Base-by-base conservation (phyloP, 2,329 filamentous ascomycete species). In the Monosporascus sp. region DNA sequence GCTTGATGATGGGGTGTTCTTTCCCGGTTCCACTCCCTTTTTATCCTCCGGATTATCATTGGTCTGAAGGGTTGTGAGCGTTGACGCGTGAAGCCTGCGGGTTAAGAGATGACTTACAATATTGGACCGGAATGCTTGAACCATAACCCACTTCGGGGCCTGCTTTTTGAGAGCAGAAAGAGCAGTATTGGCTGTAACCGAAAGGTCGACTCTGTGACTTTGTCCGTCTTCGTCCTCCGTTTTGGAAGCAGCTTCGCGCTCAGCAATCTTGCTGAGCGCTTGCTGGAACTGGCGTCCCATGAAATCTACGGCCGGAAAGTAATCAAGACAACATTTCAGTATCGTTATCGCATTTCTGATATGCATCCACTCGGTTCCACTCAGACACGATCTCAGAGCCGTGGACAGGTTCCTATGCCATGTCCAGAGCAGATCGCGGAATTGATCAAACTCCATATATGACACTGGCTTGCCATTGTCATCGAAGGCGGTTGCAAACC, bases 271-370 rank as follows among this genome's bases (percentile, higher is more conserved):
- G 59, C 85, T 82, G 20, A 89, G 77, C 60, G 88, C 79, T 37
- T 80, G 75, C 35, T 81, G 78, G 56, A 87, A 84, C 60, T 82
- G 80, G 40, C 76, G 78, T 37, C 90, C 94, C 79, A 96, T 93
- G 69, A 91, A 94, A 65, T 96, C 91, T 54, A 97, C 84, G 17
- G 86, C 87, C 4, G 94, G 95, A 78, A 96, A 99, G 63, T 85
- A 81, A 49, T 91, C 85, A 24, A 90, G 81, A 48, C 96, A 79
- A 11, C 84, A 81, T 67, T 94, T 95, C 55, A 99, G 78, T 4
- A 97, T 80, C 54, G 88, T 94, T 60, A 97, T 95, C 45, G 91
- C 91, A 68, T 99, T 99, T 52, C 93, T 86, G 67, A 97, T 96
- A 69, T 97, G 92, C 88, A 97, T 97, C 82, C 94, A 99, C 71